A percentile compares a stretch with the other conserved stretches of the same genome.
Conservation (phyloP, 108 stramenopile species). For the Mayamaea pseudoterrestris region DNA sequence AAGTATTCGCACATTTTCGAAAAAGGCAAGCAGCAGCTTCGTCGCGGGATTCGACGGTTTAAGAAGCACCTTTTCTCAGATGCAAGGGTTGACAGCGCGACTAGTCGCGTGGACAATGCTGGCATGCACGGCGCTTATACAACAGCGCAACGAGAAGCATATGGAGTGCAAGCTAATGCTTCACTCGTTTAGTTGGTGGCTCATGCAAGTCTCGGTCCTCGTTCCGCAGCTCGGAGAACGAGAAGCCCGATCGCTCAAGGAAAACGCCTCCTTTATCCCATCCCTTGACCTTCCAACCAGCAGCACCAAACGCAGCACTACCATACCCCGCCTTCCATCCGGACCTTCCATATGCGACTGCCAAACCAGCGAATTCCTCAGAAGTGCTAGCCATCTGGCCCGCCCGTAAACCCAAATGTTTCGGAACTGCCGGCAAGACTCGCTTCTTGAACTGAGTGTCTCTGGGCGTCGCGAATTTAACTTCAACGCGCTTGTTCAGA, state of each 20-base stretch:
- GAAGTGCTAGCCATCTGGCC: slow-evolving; percentile 35
- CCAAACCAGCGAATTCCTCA: slow-evolving; percentile 75
- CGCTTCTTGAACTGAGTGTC: slow-evolving; percentile 31
- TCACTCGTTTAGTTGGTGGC: too few relatives aligned
- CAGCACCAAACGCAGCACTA: slow-evolving; percentile 63
- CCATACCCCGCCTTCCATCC: slow-evolving; percentile 87
- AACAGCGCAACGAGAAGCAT: too few relatives aligned
- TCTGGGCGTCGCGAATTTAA: slow-evolving; percentile 80
- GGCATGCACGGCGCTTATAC: too few relatives aligned
- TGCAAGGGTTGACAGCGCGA: too few relatives aligned
- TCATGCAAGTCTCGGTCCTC: too few relatives aligned
- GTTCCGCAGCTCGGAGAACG: slow-evolving; percentile 42
- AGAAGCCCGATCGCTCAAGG: slow-evolving; percentile 64
- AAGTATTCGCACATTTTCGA: too few relatives aligned
- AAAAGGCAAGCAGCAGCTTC: too few relatives aligned
- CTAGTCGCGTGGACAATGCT: too few relatives aligned
- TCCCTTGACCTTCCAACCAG: slow-evolving; percentile 69
- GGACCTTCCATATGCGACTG: slow-evolving; percentile 62
- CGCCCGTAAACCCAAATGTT: slow-evolving; percentile 39
- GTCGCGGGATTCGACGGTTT: too few relatives aligned
- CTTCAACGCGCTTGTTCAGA: slow-evolving; percentile 66
- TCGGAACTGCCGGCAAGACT: slow-evolving; percentile 34
- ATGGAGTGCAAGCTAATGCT: too few relatives aligned
- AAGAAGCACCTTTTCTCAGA: too few relatives aligned
- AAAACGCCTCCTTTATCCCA: slow-evolving; percentile 66